Evolutionary conservation across 83 land plant species (phyloP).

Genomic region (Thuja plicata): DNA sequence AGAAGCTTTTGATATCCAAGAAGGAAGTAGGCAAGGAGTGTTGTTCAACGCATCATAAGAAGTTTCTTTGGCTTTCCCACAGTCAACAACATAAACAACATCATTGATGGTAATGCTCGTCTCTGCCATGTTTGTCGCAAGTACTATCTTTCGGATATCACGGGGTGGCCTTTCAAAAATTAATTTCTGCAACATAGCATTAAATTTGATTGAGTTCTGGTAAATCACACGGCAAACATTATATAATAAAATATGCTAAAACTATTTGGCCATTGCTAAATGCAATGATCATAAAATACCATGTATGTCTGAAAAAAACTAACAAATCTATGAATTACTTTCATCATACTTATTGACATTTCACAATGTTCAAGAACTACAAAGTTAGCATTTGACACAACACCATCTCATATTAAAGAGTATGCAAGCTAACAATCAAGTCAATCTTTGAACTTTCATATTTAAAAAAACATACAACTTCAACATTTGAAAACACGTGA

Average conservation of each 20-base stretch:
- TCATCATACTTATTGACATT: not conserved
- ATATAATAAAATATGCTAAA: not conserved
- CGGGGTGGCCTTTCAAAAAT: slow-evolving; percentile 71
- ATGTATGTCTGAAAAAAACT: not conserved
- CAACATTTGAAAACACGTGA: not conserved
- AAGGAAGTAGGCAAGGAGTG: slow-evolving; percentile 87
- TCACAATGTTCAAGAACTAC: not conserved
- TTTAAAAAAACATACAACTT: not conserved
- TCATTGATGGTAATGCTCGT: slow-evolving; percentile 92
- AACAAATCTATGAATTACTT: not conserved
- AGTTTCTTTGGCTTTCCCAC: slow-evolving; percentile 94
- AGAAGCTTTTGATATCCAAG: slow-evolving; percentile 92
- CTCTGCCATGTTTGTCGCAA: slow-evolving; percentile 94
- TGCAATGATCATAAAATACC: not conserved
- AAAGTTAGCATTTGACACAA: not conserved
- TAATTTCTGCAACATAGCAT: slow-evolving; percentile 52
- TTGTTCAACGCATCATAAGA: slow-evolving; percentile 92
- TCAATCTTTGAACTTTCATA: not conserved
- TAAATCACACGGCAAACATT: not conserved
- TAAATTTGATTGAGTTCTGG: not conserved
- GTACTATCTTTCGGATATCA: slow-evolving; percentile 78
- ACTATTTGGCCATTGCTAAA: not conserved
- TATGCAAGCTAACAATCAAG: not conserved
- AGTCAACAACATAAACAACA: slow-evolving; percentile 85
- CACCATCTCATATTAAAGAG: not conserved